These are phyloP conservation scores for Nemania sp. DNA, from an alignment of 2,329 filamentous ascomycete species.

Conservation along the genomic window DNA sequence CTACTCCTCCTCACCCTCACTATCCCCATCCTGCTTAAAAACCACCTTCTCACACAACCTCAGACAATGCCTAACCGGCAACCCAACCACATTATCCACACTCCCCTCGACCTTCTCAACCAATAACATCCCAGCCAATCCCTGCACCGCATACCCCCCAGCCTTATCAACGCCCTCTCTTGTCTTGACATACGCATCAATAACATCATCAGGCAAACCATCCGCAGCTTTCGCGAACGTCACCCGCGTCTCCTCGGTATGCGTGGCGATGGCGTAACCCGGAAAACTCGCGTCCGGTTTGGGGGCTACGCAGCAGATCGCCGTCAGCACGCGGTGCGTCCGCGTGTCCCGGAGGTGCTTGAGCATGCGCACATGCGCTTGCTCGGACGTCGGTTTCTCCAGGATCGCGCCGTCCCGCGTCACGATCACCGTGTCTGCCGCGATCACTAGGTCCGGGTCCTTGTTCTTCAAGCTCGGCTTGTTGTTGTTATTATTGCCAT, in stretches of 20 bases:
- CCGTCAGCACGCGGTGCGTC: slow-evolving; percentile 82
- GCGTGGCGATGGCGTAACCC: slow-evolving; percentile 79
- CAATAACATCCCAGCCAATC: slow-evolving; percentile 80
- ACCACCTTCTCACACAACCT: slow-evolving; percentile 88
- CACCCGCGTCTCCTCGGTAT: slow-evolving; percentile 91
- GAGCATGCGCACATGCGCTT: slow-evolving; percentile 83
- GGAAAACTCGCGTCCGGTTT: slow-evolving; percentile 78
- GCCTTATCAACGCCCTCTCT: slow-evolving; percentile 95
- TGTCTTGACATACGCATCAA: slow-evolving; percentile 77
- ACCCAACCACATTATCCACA: slow-evolving; percentile 91
- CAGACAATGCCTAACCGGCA: slow-evolving; percentile 79
- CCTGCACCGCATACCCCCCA: slow-evolving; percentile 93
- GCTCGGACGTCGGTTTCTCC: slow-evolving; percentile 85
- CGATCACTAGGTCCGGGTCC: slow-evolving; percentile 83
- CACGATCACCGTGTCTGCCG: slow-evolving; percentile 89
- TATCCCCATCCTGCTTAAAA: slow-evolving; percentile 68
- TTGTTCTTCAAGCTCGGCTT: neutral
- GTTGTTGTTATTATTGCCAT: neutral
- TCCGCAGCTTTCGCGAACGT: slow-evolving; percentile 70
- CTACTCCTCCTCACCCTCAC: slow-evolving; percentile 24
- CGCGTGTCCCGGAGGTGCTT: slow-evolving; percentile 76
- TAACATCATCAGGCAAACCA: slow-evolving; percentile 73
- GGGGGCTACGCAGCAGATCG: slow-evolving; percentile 81
- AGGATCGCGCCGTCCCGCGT: slow-evolving; percentile 74
- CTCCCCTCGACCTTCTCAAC: slow-evolving; percentile 87